These are phyloP conservation scores for Venturiaceae sp. DNA, from an alignment of 2,329 filamentous ascomycete species.

Conservation along the genomic window DNA sequence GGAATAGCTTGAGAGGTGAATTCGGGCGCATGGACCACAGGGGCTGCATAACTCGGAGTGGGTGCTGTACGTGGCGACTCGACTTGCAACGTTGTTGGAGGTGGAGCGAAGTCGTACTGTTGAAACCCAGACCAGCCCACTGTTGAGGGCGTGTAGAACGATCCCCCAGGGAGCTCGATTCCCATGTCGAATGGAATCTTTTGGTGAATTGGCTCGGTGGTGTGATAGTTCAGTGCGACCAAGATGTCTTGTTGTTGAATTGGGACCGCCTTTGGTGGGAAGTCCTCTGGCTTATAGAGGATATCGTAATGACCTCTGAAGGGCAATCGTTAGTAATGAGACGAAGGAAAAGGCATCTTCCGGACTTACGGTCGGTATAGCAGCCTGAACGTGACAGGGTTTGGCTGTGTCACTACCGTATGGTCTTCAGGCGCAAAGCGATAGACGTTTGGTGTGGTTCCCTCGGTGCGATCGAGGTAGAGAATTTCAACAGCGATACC, in stretches of 20 bases:
- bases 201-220: slow-evolving; percentile 8
- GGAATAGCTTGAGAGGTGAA: slow-evolving; percentile 13
- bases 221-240: slow-evolving; percentile 15
- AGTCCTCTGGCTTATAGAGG: slow-evolving; percentile 61
- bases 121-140: slow-evolving; percentile 15
- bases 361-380: slow-evolving; percentile 53
- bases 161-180: slow-evolving; percentile 8
- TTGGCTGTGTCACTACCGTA: slow-evolving; percentile 29
- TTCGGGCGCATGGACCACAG: slow-evolving; percentile 19
- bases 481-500: slow-evolving; percentile 77
- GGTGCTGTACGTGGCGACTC: background rate
- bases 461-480: slow-evolving; percentile 80
- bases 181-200: slow-evolving; percentile 16
- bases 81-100: slow-evolving; percentile 13
- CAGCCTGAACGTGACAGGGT: slow-evolving; percentile 56
- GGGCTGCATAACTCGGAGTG: slow-evolving; percentile 13
- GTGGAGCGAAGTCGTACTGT: slow-evolving; percentile 24
- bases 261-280: slow-evolving; percentile 17
- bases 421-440: slow-evolving; percentile 44
- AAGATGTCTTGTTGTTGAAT: slow-evolving; percentile 5
- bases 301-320: slow-evolving; percentile 82
- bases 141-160: background rate
- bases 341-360: slow-evolving; percentile 5
- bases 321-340: background rate
- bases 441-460: slow-evolving; percentile 61